phyloP scores from a whole-genome alignment of 345 rosid species.

The Syzygium aqueum region DNA sequence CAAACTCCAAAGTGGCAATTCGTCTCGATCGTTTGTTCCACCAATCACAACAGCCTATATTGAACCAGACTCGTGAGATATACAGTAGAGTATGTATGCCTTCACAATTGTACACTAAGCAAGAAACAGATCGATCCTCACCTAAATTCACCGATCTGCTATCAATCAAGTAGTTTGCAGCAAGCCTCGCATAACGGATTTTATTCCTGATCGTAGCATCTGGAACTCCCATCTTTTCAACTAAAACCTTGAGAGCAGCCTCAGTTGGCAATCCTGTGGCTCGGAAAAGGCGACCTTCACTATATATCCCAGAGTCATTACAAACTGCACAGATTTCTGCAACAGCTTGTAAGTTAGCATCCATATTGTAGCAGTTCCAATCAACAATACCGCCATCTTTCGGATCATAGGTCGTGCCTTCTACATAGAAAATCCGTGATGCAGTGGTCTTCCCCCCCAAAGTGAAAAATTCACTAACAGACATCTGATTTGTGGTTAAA shows the following conservation, averaged over 20 bases:
- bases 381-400: constrained; percentile 84
- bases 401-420: constrained; percentile 97
- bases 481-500: constrained; percentile 90
- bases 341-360: constrained; percentile 73
- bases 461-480: constrained; percentile 73
- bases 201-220: constrained; percentile 44
- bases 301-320: constrained; percentile 75
- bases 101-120: background rate
- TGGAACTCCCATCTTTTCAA: constrained; percentile 85
- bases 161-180: constrained; percentile 51
- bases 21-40: constrained; percentile 64
- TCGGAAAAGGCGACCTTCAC: constrained; percentile 65
- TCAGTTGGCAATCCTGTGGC: constrained; percentile 95
- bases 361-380: constrained; percentile 79
- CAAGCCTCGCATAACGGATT: constrained; percentile 36
- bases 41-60: constrained; percentile 70
- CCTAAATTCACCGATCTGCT: constrained; percentile 57
- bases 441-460: constrained; percentile 55
- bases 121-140: constrained; percentile 8
- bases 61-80: background rate
- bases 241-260: constrained; percentile 92
- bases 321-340: constrained; percentile 84
- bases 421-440: constrained; percentile 48
- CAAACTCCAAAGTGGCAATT: constrained; percentile 84
- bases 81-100: background rate